Percentiles rank a stretch among this genome's conserved stretches.
Conservation (phyloP, 2,329 filamentous ascomycete species). For the Emmonsia crescens region DNA sequence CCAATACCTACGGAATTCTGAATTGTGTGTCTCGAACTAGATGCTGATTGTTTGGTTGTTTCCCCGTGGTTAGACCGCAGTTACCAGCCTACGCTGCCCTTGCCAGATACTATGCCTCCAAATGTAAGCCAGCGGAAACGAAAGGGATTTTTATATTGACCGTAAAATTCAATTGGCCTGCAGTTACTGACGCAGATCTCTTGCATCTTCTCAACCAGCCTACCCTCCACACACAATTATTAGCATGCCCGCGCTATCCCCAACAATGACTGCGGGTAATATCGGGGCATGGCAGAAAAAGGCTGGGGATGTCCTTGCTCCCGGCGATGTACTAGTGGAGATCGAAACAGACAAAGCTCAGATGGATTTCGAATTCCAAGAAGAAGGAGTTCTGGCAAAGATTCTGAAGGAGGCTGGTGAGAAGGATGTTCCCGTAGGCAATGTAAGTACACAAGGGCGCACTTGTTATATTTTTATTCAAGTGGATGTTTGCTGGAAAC, state of each 20-base stretch:
- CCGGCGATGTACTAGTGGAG: constrained; percentile 92
- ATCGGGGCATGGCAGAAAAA: constrained; percentile 99
- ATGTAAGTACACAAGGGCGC: constrained; percentile 51
- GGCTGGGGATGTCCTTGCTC: constrained; percentile 71
- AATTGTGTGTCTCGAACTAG: constrained; percentile 2
- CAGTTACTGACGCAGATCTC: not conserved
- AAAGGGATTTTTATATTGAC: constrained; percentile 13
- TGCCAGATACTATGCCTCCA: constrained; percentile 57
- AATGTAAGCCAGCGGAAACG: constrained; percentile 41
- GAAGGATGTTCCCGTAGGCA: constrained; percentile 90
- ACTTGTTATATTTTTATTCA: not conserved
- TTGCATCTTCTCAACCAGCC: constrained; percentile 42
- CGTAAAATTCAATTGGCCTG: not conserved
- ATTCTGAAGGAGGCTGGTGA: constrained; percentile 82
- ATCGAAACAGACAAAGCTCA: constrained; percentile 99
- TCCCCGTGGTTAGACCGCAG: constrained; percentile 23
- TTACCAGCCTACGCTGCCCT: constrained; percentile 49
- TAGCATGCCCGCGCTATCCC: constrained; percentile 95
- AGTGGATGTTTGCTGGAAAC: constrained; percentile 2
- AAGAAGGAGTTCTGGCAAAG: constrained; percentile 92
- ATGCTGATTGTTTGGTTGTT: not conserved
- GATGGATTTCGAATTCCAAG: constrained; percentile 99
- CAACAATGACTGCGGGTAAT: constrained; percentile 94
- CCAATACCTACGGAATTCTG: not conserved
- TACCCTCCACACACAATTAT: constrained; percentile 92